Evolutionary conservation across 2,329 filamentous ascomycete species (phyloP).

Genomic region (Elsinoe fawcettii): DNA sequence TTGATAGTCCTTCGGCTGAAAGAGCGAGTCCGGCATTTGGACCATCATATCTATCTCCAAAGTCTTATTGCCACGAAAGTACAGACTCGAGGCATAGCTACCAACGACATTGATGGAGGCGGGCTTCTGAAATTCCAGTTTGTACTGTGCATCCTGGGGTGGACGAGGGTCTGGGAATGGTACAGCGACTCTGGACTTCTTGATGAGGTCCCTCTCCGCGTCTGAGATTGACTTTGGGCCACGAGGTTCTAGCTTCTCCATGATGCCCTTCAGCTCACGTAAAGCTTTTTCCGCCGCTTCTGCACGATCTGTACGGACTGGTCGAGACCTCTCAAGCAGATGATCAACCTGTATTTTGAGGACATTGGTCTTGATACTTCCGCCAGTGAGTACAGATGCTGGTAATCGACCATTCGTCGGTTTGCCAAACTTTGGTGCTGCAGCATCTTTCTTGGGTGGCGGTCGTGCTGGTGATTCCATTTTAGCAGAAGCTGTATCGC

Average conservation of each 20-base stretch:
- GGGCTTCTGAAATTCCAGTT: constrained; percentile 69
- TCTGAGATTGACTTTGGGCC: constrained; percentile 50
- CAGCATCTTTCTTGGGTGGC: constrained; percentile 16
- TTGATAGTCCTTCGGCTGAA: constrained; percentile 91
- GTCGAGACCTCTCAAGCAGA: constrained; percentile 50
- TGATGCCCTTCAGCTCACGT: constrained; percentile 47
- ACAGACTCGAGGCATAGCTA: constrained; percentile 72
- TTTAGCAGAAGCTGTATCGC: neutral
- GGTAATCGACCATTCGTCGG: constrained; percentile 16
- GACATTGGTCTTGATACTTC: constrained; percentile 57
- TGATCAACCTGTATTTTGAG: constrained; percentile 63
- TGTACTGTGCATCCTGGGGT: constrained; percentile 68
- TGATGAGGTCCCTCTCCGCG: constrained; percentile 60
- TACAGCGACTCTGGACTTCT: constrained; percentile 59
- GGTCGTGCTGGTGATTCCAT: neutral
- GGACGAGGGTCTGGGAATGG: constrained; percentile 82
- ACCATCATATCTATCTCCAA: constrained; percentile 74
- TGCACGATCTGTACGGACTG: constrained; percentile 50
- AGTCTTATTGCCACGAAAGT: constrained; percentile 53
- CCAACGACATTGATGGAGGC: constrained; percentile 78
- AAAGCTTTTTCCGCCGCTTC: constrained; percentile 45
- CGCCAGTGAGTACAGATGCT: constrained; percentile 40
- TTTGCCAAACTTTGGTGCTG: constrained; percentile 14
- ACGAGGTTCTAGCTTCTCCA: constrained; percentile 49
- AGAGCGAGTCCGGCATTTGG: constrained; percentile 68